Conservation (phyloP, 352 stramenopile genomes). For the Phytophthora megakarya region DNA sequence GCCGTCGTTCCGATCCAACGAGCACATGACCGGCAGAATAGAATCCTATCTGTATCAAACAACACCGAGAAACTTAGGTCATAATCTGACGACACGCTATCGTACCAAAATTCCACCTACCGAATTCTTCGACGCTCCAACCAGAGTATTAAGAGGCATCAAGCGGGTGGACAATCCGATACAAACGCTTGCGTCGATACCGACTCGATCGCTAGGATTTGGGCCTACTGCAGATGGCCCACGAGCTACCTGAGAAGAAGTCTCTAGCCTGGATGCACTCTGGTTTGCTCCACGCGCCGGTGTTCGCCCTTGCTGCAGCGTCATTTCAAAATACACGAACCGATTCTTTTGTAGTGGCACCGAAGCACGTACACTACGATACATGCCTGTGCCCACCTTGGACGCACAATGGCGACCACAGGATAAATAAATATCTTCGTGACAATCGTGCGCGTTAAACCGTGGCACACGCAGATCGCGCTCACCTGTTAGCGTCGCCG, state of each 20-base stretch:
- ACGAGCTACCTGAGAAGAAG: slow-evolving; percentile 16
- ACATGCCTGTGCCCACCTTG: slow-evolving; percentile 76
- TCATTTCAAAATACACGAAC: slow-evolving; percentile 91
- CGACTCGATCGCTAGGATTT: slow-evolving; percentile 20
- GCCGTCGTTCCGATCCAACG: slow-evolving; percentile 58
- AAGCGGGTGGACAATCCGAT: slow-evolving; percentile 77
- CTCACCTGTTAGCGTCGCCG: slow-evolving; percentile 70
- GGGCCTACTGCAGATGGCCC: neutral
- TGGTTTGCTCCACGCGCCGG: slow-evolving; percentile 29
- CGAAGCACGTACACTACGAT: slow-evolving; percentile 74
- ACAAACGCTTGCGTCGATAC: slow-evolving; percentile 70
- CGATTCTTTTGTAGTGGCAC: slow-evolving; percentile 66
- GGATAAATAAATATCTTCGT: slow-evolving; percentile 87
- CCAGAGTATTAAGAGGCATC: slow-evolving; percentile 82
- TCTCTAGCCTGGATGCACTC: slow-evolving; percentile 17
- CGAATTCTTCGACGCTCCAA: slow-evolving; percentile 79
- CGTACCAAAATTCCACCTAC: slow-evolving; percentile 38
- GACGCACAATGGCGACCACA: slow-evolving; percentile 83
- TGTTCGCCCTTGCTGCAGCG: slow-evolving; percentile 53
- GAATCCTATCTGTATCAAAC: slow-evolving; percentile 67
- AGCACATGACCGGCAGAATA: slow-evolving; percentile 84
- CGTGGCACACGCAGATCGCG: slow-evolving; percentile 58
- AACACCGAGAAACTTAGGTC: slow-evolving; percentile 11
- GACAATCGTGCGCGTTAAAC: slow-evolving; percentile 82
- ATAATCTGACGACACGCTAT: neutral